Base-by-base conservation (phyloP, 1,284 basidiomycete species). In the Irpex sp. region DNA sequence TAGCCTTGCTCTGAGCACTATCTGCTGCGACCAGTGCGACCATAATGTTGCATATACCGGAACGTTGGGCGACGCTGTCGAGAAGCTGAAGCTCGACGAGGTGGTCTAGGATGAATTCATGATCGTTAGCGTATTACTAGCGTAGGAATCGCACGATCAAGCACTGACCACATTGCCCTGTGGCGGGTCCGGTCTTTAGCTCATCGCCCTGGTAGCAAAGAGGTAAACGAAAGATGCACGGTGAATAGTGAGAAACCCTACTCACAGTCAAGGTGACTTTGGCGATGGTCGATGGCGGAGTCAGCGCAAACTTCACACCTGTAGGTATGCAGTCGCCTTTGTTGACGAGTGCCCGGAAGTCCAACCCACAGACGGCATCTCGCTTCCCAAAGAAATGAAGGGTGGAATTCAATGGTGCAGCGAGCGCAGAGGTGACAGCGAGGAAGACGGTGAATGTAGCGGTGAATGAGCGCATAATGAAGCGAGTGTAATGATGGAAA, bases 271-370 rank as follows among this genome's bases (percentile, higher is more conserved):
- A 9, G 8, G 9, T 26, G 21, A 52, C 49, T 26, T 52, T 52
- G 17, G 9, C 17, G n/a, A 52, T 52, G 13, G 49, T 52, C n/a
- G 49, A 52, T 26, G 49, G 49, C n/a, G 49, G 49, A 26, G 49
- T 52, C 49, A 52, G 17, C 17, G 49, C 8, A 17, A 52, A 52
- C 49, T 17, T 8, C 17, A 26, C n/a, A 11, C n/a, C n/a, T 8
- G 15, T 57, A 11, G 55, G 55, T 7, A 57, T n/a, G 17, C 55
- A 57, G 26, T 15, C 15, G 55, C 13, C 34, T 8, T 26, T n/a
- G 55, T 57, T 31, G 26, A 57, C 55, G 26, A 57, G 55, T 38
- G 55, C 15, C 34, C 55, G 55, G 26, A 57, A 57, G 55, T 57
- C 55, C 6, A 36, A 19, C 1, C 55, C 55, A 26, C 55, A 57